Base-by-base conservation (phyloP, 306 rosid genomes). In the Purshia tridentata region DNA sequence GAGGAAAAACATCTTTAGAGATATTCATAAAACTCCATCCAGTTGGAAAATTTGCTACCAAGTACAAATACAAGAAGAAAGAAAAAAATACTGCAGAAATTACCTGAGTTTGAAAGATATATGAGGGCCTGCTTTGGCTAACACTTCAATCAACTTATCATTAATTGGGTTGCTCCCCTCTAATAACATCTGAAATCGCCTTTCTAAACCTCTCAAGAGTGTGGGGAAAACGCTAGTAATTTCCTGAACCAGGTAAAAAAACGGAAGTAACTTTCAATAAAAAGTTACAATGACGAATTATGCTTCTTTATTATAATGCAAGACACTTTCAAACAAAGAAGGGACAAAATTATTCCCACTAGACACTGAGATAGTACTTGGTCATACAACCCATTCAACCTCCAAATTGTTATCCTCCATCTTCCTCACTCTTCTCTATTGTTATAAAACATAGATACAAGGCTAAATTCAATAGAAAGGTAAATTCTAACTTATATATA, bases 191-290 rank as follows among this genome's bases (percentile, higher is more conserved):
- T 76, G 89, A 54, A 94, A 85, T 81, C 86, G 86, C 57, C 29
- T 51, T 83, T 85, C 97, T 55, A 68, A 85, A 76, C 92, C 97
- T 83, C 85, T 88, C 80, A 91, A 70, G 82, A 89, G 88, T 63
- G 83, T 67, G 65, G 99, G 98, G 86, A 76, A 91, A 75, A 65
- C 75, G 84, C 84, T 85, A 77, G 82, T 84, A 72, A 91, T 78
- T 76, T 80, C 90, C 99, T 91, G 71, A 45, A 75, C 69, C 70
- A 80, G 72, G 63, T 65, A 75, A 81, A 76, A 74, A 69, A 80
- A 6, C n/a, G 18, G 73, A 65, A 73, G 65, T 55, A 71, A 41
- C 51, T 53, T 58, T 64, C 42, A 81, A 29, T 49, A 77, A 72
- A 67, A 18, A 11, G 40, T 44, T 67, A 51, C 20, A 73, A 67